Percentiles rank a stretch among this genome's conserved stretches.
Conservation (phyloP, 148 eudicot species). For the Vaccinium myrtillus region DNA sequence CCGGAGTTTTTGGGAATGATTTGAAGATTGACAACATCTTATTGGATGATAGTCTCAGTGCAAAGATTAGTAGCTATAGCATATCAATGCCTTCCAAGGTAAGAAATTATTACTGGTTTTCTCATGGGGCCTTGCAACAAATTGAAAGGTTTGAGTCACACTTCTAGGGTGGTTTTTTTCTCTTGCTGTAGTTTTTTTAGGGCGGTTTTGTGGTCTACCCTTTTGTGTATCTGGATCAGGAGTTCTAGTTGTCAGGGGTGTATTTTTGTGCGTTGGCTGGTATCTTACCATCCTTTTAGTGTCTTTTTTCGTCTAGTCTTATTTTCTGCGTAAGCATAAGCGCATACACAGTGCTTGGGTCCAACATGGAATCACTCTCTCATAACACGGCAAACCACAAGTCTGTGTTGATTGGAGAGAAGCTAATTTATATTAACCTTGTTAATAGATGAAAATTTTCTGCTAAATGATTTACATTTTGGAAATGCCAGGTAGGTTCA, state of each 20-base stretch:
- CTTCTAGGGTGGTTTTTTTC: background rate
- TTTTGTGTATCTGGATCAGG: too few species aligned
- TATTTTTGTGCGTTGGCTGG: too few species aligned
- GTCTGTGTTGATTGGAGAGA: background rate
- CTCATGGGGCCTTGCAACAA: background rate
- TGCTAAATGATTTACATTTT: background rate
- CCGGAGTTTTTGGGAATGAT: conserved; percentile 65
- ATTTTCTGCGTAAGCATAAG: background rate
- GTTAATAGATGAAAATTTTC: background rate
- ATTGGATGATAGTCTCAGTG: conserved; percentile 75
- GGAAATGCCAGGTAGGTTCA: conserved; percentile 39
- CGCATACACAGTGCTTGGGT: background rate
- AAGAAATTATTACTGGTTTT: background rate
- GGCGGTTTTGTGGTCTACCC: too few species aligned
- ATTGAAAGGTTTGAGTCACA: background rate
- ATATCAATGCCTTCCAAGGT: conserved; percentile 77
- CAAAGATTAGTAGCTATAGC: conserved; percentile 74
- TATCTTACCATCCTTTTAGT: too few species aligned
- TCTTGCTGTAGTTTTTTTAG: too few species aligned
- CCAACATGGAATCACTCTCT: background rate
- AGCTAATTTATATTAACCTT: background rate
- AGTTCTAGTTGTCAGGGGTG: too few species aligned
- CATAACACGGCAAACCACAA: background rate
- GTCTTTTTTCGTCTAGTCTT: background rate
- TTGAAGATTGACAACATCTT: conserved; percentile 65